phyloP scores from a whole-genome alignment of 139 green algal species.

The Raphidocelis subcapitata region DNA sequence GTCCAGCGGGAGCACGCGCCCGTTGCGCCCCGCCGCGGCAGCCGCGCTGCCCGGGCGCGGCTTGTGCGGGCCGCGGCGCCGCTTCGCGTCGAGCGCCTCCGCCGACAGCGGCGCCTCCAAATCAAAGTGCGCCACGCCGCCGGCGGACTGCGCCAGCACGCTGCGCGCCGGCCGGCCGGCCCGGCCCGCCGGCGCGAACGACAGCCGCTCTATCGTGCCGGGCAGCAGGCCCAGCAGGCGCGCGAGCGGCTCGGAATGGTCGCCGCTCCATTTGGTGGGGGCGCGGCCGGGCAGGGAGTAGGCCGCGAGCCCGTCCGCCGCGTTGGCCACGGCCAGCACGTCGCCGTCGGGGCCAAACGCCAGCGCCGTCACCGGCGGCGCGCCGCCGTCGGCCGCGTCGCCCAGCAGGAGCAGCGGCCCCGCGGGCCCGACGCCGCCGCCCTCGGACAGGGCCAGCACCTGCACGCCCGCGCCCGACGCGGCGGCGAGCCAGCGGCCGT shows the following conservation, averaged over 20 bases:
- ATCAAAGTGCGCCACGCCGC: conserved; percentile 40
- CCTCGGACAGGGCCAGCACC: conserved; percentile 8
- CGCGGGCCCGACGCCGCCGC: conserved; percentile 7
- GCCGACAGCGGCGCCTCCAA: conserved; percentile 21
- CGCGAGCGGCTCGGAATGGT: conserved; percentile 19
- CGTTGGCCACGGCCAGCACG: conserved; percentile 44
- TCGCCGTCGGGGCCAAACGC: conserved; percentile 54
- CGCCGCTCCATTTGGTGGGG: conserved; percentile 38
- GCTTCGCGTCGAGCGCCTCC: background rate
- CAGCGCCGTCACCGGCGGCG: conserved; percentile 40
- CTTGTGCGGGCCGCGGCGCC: conserved; percentile 1
- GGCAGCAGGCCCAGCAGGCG: conserved; percentile 37
- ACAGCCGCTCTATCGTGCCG: conserved; percentile 37
- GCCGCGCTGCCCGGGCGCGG: background rate
- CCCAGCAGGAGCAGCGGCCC: conserved; percentile 43
- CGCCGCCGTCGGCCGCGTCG: conserved; percentile 25
- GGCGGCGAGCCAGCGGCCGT: conserved; percentile 65
- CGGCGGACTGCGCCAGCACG: conserved; percentile 29
- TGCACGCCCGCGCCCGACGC: conserved; percentile 42
- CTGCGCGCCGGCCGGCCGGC: background rate
- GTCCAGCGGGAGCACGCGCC: conserved; percentile 37
- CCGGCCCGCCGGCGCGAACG: conserved; percentile 29
- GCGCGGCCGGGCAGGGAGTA: conserved; percentile 37
- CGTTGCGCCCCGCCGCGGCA: conserved; percentile 26
- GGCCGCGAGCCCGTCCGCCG: conserved; percentile 34